Evolutionary conservation across 2,329 filamentous ascomycete genomes (phyloP).

Genomic region (Triangularia setosa): DNA sequence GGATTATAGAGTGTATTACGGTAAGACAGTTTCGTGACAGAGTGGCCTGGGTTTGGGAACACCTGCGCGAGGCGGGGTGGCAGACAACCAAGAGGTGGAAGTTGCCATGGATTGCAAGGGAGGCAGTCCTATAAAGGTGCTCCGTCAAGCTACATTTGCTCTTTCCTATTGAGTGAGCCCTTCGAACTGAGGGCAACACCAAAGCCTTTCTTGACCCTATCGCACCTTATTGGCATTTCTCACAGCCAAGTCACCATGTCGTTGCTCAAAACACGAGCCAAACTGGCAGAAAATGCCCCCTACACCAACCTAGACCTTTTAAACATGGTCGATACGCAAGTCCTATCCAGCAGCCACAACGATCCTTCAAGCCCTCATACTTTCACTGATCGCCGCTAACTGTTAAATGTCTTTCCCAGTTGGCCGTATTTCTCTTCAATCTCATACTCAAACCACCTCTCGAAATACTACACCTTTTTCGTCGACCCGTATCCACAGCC

Average conservation of each 20-base stretch:
- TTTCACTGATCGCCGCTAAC: neutral
- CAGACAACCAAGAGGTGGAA: neutral
- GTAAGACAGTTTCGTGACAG: neutral
- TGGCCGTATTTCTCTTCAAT: neutral
- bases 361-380: no score
- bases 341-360: neutral
- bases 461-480: neutral
- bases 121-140: neutral
- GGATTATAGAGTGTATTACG: neutral
- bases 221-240: neutral
- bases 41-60: neutral
- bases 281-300: neutral
- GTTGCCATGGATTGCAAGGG: neutral
- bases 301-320: conserved; percentile 1
- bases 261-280: neutral
- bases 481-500: neutral
- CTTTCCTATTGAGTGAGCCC: neutral
- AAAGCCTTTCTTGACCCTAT: neutral
- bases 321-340: conserved; percentile 1
- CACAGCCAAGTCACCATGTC: neutral
- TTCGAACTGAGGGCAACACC: neutral
- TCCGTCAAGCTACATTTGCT: neutral
- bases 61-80: no score
- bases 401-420: neutral
- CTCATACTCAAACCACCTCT: neutral